Percentiles rank a stretch among this genome's conserved stretches.
These are phyloP conservation scores for Lecanoromycetidae sp. DNA, from an alignment of 2,329 filamentous ascomycete genomes.

Conservation along the genomic window DNA sequence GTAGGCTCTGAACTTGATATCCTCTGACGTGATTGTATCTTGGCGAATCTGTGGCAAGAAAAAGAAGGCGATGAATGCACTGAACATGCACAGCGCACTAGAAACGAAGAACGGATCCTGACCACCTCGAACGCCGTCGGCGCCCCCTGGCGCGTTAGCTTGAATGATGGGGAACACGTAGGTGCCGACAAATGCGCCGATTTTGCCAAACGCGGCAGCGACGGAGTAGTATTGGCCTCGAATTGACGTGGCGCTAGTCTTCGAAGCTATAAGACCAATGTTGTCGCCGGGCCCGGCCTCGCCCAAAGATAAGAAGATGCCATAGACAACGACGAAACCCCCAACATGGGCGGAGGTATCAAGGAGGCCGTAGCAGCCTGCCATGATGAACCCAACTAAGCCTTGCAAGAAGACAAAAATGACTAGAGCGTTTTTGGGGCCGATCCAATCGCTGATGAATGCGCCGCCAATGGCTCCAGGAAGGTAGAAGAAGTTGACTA, in stretches of 20 bases:
- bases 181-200: conserved; percentile 67
- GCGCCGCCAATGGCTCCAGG: conserved; percentile 70
- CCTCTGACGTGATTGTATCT: conserved; percentile 69
- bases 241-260: conserved; percentile 80
- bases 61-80: conserved; percentile 53
- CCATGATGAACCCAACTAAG: conserved; percentile 78
- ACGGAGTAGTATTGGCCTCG: conserved; percentile 59
- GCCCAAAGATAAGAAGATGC: conserved; percentile 63
- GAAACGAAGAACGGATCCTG: conserved; percentile 90
- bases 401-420: conserved; percentile 61
- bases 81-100: conserved; percentile 62
- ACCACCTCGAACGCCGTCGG: conserved; percentile 45
- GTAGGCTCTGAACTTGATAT: conserved; percentile 61
- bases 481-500: conserved; percentile 81
- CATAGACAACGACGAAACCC: conserved; percentile 68
- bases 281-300: conserved; percentile 84
- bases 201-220: conserved; percentile 35
- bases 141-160: conserved; percentile 45
- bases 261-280: conserved; percentile 74
- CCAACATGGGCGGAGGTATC: conserved; percentile 54
- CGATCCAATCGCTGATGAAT: conserved; percentile 64
- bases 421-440: conserved; percentile 62
- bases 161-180: conserved; percentile 66
- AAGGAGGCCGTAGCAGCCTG: conserved; percentile 62
- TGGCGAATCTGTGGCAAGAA: conserved; percentile 61